These are phyloP conservation scores for Naganishia randhawae DNA, from an alignment of 768 basidiomycete genomes.

Conservation along the genomic window DNA sequence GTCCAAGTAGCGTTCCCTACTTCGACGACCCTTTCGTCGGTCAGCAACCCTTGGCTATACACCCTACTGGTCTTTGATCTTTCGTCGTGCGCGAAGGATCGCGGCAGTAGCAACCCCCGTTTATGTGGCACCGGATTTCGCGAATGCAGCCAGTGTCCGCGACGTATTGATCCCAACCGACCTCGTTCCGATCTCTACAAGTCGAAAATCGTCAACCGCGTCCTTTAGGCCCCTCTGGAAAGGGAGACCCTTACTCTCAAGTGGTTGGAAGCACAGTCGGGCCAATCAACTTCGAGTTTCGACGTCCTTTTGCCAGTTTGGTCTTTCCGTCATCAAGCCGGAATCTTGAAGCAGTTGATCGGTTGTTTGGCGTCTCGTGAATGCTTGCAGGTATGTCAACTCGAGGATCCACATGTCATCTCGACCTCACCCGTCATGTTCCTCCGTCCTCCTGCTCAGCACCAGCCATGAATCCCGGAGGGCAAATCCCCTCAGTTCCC, in stretches of 20 bases:
- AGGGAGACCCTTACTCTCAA: neutral
- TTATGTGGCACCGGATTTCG: slow-evolving; percentile 13
- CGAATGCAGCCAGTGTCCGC: slow-evolving; percentile 20
- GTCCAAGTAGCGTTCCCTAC: neutral
- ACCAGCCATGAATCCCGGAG: neutral
- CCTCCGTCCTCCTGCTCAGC: neutral
- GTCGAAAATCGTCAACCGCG: neutral
- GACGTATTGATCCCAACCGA: neutral
- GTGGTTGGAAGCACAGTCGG: neutral
- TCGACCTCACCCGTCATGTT: neutral
- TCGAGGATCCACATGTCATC: neutral
- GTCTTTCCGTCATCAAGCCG: slow-evolving; percentile 2
- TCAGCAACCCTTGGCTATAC: neutral
- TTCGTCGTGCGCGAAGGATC: neutral
- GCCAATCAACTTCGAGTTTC: neutral
- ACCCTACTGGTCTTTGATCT: neutral
- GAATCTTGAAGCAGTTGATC: neutral
- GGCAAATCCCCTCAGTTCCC: neutral
- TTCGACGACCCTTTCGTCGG: neutral
- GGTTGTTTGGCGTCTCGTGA: slow-evolving; percentile 1
- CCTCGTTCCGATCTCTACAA: neutral
- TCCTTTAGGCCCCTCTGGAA: neutral
- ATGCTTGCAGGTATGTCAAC: slow-evolving; percentile 2
- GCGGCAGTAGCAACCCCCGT: neutral
- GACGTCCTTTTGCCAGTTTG: neutral